phyloP scores from a whole-genome alignment of 2,329 filamentous ascomycete genomes.

The Pseudogymnoascus sp. region DNA sequence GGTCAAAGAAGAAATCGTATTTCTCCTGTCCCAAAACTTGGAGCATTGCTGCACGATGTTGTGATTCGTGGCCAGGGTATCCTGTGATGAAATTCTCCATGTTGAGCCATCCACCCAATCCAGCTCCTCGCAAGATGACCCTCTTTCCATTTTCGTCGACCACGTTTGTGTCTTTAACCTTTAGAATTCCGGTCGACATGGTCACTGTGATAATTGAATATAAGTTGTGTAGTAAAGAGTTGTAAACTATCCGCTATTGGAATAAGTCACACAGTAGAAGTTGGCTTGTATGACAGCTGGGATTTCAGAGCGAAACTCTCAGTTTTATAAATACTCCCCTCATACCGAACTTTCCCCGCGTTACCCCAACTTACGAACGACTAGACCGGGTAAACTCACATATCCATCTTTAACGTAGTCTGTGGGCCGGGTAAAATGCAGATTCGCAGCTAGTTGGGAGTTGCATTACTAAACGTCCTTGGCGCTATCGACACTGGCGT shows the following conservation, averaged over 20 bases:
- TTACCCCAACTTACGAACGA: background rate
- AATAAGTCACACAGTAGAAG: background rate
- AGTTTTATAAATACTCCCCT: background rate
- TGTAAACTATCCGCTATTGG: background rate
- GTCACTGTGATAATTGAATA: background rate
- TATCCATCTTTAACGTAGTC: background rate
- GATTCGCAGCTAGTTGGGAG: background rate
- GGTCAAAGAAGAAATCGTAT: slow-evolving; percentile 51
- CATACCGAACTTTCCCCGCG: background rate
- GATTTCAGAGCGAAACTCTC: background rate
- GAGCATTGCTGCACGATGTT: slow-evolving; percentile 45
- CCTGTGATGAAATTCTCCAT: slow-evolving; percentile 57
- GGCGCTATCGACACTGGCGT: background rate
- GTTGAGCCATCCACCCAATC: slow-evolving; percentile 37
- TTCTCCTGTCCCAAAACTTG: slow-evolving; percentile 46
- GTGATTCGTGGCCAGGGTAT: slow-evolving; percentile 49
- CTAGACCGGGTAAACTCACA: background rate
- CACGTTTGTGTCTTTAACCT: slow-evolving; percentile 30
- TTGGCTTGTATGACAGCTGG: background rate
- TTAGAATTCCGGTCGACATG: slow-evolving; percentile 27
- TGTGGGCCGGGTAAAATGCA: background rate
- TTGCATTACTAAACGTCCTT: slow-evolving; percentile 4
- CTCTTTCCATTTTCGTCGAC: slow-evolving; percentile 30
- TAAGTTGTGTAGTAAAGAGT: background rate
- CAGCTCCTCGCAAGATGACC: slow-evolving; percentile 34